Evolutionary conservation across 148 eudicot species (phyloP), one percentile per base, ranked within the genome.

Genomic region (Rhododendron kiyosumense): DNA sequence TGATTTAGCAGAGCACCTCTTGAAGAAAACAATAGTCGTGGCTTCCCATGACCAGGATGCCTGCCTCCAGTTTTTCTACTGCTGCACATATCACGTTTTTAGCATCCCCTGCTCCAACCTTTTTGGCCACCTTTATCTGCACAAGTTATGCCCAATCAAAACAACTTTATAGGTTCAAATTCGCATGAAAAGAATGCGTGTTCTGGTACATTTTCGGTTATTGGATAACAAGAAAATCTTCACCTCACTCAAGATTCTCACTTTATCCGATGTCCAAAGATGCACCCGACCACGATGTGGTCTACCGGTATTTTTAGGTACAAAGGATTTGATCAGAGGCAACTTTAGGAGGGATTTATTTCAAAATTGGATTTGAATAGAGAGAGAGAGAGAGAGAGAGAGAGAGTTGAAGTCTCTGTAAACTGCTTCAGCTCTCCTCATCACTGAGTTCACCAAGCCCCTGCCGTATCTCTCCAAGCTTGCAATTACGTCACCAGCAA

Each of bases 1-100:
- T 65, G 73, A 65, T 65, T 65, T 65, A 65, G 26, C 73, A 7
- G 73, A 4, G n/a, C 86, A 95, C 97, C 98, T 95, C 87, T 94
- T 92, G 84, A 95, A 84, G 90, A 95, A 95, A 94, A 34, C 98
- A 97, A 89, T 95, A 95, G 74, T 91, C 95, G 90, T 95, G 98
- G 90, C 93, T 90, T 82, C 97, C 98, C 97, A 94, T 91, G 84
- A 95, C 97, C 85, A 95, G 89, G 83, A 93, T 88, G 65, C 94
- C 93, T 82, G 96, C 94, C 24, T 86, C 89, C 24, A 94, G 88
- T 88, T 91, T 92, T 45, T 92, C 91, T 14, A 89, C 95, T 22
- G 95, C 93, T 26, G 88, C 78, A 84, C 97, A 94, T 84, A 93
- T 95, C 46, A 94, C 97, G 34, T 92, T 91, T 89, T 92, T 94